Conservation (phyloP, 2,329 filamentous ascomycete genomes). For the Aspergillus luchuensis region DNA sequence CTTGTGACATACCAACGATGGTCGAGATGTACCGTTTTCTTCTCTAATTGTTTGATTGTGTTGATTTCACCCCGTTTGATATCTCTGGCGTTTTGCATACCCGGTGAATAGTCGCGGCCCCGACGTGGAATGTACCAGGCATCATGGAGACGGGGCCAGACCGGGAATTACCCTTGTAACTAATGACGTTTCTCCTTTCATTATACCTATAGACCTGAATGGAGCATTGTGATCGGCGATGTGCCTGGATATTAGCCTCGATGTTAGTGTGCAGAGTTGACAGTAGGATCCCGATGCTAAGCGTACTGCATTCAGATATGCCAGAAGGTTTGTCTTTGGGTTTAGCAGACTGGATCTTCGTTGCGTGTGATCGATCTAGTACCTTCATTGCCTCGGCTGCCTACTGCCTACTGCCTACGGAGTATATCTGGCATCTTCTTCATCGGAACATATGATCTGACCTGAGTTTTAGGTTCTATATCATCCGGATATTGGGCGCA, state of each 20-base stretch:
- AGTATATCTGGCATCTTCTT: no score
- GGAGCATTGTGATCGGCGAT: neutral
- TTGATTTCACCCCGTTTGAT: constrained; percentile 3
- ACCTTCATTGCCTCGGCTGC: no score
- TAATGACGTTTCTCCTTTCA: constrained; percentile 8
- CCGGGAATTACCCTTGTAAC: constrained; percentile 2
- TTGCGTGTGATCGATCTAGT: no score
- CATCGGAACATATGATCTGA: no score
- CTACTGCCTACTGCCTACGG: no score
- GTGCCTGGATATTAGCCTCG: neutral
- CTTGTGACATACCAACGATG: constrained; percentile 18
- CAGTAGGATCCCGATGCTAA: no score
- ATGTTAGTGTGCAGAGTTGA: no score
- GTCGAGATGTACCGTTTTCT: constrained; percentile 16
- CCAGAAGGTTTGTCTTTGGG: no score
- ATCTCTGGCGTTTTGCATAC: constrained; percentile 21
- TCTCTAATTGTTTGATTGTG: constrained; percentile 1
- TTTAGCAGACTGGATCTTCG: no score
- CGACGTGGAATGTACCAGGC: constrained; percentile 9
- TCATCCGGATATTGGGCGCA: no score
- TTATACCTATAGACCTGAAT: constrained; percentile 11
- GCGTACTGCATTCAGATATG: no score
- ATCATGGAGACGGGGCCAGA: constrained; percentile 1
- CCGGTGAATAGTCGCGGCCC: constrained; percentile 16
- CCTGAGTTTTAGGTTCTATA: no score